Evolutionary conservation across 2,329 filamentous ascomycete species (phyloP).

Genomic region (Fusarium phyllophilum): DNA sequence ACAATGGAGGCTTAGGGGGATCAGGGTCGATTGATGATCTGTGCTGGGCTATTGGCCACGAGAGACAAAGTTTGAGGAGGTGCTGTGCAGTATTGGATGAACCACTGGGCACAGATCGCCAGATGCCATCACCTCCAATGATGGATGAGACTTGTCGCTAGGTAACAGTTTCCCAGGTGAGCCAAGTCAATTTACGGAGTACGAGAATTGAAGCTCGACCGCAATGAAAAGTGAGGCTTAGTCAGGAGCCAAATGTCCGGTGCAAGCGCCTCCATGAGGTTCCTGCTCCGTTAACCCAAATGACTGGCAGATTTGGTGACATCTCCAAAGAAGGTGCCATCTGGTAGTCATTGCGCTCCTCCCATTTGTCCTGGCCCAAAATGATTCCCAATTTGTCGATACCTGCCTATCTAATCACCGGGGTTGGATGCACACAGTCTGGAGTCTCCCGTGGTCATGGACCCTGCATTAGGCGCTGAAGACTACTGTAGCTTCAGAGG

Average conservation of each 20-base stretch:
- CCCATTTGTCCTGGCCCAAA: background rate
- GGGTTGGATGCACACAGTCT: conserved; percentile 9
- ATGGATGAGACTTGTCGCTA: background rate
- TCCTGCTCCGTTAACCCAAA: conserved; percentile 5
- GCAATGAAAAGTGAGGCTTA: conserved; percentile 3
- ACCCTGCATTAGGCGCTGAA: conserved; percentile 7
- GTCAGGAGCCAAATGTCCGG: background rate
- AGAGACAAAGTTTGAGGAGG: conserved; percentile 3
- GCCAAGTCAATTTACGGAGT: background rate
- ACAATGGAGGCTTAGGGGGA: background rate
- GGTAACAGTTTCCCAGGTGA: conserved; percentile 13
- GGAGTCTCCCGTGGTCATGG: conserved; percentile 11
- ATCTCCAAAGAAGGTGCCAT: conserved; percentile 1
- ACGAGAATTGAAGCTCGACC: background rate
- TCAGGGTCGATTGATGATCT: conserved; percentile 10
- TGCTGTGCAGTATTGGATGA: background rate
- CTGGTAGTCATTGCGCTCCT: background rate
- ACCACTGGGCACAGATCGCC: conserved; percentile 20
- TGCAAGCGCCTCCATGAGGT: background rate
- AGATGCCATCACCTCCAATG: conserved; percentile 12
- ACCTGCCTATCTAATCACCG: background rate
- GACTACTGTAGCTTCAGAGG: background rate
- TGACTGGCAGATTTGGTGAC: conserved; percentile 13
- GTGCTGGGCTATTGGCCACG: conserved; percentile 3
- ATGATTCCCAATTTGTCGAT: background rate